Conservation (phyloP, 805 yeast genomes). For the Ogataea allantospora region DNA sequence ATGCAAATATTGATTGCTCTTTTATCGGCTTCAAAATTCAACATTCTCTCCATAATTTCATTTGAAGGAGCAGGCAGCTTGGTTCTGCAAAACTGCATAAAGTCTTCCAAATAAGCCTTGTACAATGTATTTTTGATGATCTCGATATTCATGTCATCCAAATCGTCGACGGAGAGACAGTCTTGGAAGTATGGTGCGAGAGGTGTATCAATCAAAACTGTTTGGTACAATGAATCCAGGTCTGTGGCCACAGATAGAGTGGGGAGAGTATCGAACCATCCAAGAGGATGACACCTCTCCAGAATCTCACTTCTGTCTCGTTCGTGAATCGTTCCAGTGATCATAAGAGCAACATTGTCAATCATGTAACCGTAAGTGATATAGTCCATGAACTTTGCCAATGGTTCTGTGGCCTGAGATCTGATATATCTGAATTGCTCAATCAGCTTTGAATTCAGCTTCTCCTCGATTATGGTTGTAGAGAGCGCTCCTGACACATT, state of each 20-base stretch:
- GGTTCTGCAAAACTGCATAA: conserved; percentile 58
- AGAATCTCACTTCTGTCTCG: conserved; percentile 87
- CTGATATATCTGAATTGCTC: conserved; percentile 83
- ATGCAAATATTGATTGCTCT: conserved; percentile 88
- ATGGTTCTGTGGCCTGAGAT: conserved; percentile 77
- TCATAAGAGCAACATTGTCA: conserved; percentile 92
- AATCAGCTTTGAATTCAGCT: conserved; percentile 69
- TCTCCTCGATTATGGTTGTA: conserved; percentile 82
- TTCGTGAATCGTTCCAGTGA: conserved; percentile 95
- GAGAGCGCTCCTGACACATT: conserved; percentile 81
- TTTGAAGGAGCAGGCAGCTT: conserved; percentile 72
- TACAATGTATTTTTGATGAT: conserved; percentile 87
- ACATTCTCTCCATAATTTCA: conserved; percentile 74
- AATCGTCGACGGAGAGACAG: conserved; percentile 80
- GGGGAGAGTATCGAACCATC: conserved; percentile 98
- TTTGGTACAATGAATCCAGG: conserved; percentile 86
- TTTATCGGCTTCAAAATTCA: conserved; percentile 92
- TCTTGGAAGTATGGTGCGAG: conserved; percentile 94
- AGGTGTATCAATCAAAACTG: conserved; percentile 94
- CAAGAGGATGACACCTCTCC: conserved; percentile 91
- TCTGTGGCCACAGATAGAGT: conserved; percentile 94
- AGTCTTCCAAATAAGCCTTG: conserved; percentile 91
- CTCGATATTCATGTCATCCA: conserved; percentile 94
- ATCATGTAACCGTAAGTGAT: conserved; percentile 98
- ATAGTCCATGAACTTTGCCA: conserved; percentile 83